Evolutionary conservation across 345 rosid genomes (phyloP), one percentile per base, ranked within the genome.

Genomic region (Luvunga scandens): DNA sequence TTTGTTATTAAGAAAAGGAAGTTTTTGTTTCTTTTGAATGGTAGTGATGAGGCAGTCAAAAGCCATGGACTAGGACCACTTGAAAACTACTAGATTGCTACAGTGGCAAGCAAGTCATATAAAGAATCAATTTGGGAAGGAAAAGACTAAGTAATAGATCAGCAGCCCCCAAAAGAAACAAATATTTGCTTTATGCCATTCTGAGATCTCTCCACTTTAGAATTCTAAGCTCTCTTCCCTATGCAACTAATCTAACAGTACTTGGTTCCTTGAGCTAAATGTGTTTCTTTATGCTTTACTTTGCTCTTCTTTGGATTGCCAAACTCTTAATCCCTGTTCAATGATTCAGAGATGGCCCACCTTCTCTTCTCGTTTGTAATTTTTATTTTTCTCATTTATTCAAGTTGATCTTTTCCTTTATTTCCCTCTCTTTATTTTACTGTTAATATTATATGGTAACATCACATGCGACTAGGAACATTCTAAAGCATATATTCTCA

Each of bases 141-240:
- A 61, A 81, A 78, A 79, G 82, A 75, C 34, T 33, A 50, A 48
- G 69, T 67, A 71, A 75, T 71, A 62, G 67, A 68, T 66, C 45
- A 21, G 77, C 60, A 71, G 77, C 77, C 76, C 59, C 84, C 79
- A 70, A 83, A 87, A 82, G 79, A 82, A 84, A 79, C 80, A 81
- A 75, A 85, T 67, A 55, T 75, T 75, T 57, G 84, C 87, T 84
- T 84, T 84, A 80, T 73, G 69, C 75, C 70, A 72, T 72, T 69
- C 79, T 62, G 76, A 76, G 84, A 78, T 87, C 79, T 87, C 72
- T 75, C 65, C 83, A 65, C 87, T 83, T 85, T 88, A 84, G 89
- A 79, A 85, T 82, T 88, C 90, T 84, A 85, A 85, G 87, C 89
- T 86, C 91, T 78, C 42, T 80, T 82, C 86, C 77, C 90, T 72